Percentiles rank a stretch among this genome's conserved stretches.
Evolutionary conservation across 768 basidiomycete genomes (phyloP).

Genomic region (Candolleomyces aberdarensis): DNA sequence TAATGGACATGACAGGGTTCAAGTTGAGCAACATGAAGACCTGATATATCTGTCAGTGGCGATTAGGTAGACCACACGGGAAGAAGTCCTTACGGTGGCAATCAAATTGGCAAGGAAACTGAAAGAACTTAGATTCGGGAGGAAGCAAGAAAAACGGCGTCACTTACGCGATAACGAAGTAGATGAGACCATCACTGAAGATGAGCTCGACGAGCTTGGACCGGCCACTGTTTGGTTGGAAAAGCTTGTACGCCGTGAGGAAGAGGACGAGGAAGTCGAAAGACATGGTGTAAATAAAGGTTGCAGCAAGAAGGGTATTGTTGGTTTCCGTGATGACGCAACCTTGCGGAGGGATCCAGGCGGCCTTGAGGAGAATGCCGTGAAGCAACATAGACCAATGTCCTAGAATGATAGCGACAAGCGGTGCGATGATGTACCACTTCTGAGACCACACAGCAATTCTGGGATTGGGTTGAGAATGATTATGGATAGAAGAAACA

Average conservation of each 20-base stretch:
- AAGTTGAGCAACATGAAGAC: constrained; percentile 65
- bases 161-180: constrained; percentile 67
- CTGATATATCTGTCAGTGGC: constrained; percentile 18
- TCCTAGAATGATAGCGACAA: constrained; percentile 56
- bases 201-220: constrained; percentile 62
- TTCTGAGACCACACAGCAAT: constrained; percentile 70
- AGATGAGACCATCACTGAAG: constrained; percentile 71
- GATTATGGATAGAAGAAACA: background rate
- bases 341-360: constrained; percentile 44
- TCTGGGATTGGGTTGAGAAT: constrained; percentile 26
- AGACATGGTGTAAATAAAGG: constrained; percentile 73
- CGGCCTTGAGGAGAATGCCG: constrained; percentile 63
- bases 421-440: constrained; percentile 47
- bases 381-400: constrained; percentile 73
- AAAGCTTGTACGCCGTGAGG: constrained; percentile 61
- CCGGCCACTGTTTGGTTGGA: constrained; percentile 39
- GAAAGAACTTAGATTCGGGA: background rate
- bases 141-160: background rate
- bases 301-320: constrained; percentile 56
- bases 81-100: constrained; percentile 48
- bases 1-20: constrained; percentile 72
- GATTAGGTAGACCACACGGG: background rate
- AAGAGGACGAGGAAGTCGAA: constrained; percentile 65
- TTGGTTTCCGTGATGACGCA: constrained; percentile 61
- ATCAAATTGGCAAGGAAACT: constrained; percentile 68